phyloP scores from a whole-genome alignment of 2,329 filamentous ascomycete species.

The Stenocarpella maydis region DNA sequence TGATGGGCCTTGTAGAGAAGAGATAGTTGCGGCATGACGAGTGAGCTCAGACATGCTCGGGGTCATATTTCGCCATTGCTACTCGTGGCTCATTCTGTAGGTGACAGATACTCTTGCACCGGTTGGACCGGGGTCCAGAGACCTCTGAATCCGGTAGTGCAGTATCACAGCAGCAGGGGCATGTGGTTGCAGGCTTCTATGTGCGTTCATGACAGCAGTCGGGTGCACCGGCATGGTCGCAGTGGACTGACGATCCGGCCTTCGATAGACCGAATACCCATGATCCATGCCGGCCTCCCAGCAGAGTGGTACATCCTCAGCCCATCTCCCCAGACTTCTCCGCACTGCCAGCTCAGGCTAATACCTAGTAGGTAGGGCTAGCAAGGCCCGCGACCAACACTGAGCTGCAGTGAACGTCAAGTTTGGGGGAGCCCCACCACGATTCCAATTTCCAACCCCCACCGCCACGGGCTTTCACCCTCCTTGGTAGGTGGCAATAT shows the following conservation, averaged over 20 bases:
- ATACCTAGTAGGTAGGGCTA: too few species aligned
- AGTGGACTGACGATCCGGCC: conserved; percentile 20
- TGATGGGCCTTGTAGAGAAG: not conserved
- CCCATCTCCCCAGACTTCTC: conserved; percentile 21
- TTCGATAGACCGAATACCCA: conserved; percentile 26
- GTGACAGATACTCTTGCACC: not conserved
- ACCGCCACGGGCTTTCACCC: conserved; percentile 8
- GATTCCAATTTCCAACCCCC: conserved; percentile 15
- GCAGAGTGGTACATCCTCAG: conserved; percentile 13
- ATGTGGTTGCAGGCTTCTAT: not conserved
- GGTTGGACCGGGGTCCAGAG: not conserved
- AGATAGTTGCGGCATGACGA: not conserved
- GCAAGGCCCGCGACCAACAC: not conserved
- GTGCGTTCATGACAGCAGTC: not conserved
- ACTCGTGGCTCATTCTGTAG: not conserved
- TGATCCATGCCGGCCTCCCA: conserved; percentile 5
- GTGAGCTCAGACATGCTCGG: not conserved
- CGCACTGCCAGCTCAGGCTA: conserved; percentile 11
- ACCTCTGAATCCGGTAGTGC: too few species aligned
- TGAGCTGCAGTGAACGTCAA: too few species aligned
- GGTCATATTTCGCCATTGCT: not conserved
- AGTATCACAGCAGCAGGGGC: too few species aligned
- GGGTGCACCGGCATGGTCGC: conserved; percentile 5
- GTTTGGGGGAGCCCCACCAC: conserved; percentile 16
- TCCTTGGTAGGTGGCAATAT: conserved; percentile 22